Conservation (phyloP, 1,284 basidiomycete species). For the Microbotryum scabiosae region DNA sequence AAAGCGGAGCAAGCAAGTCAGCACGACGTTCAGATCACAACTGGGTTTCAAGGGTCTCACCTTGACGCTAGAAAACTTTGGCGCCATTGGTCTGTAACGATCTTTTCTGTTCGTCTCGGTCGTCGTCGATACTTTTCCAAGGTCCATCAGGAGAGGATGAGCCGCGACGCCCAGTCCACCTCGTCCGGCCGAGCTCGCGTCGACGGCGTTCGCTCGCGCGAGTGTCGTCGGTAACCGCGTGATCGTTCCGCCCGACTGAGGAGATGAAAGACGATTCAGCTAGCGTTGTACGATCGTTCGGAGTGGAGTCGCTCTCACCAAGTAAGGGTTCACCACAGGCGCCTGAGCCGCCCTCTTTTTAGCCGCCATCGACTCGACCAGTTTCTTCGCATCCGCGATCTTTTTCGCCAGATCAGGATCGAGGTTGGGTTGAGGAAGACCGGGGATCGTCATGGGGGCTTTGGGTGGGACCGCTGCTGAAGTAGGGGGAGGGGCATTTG, state of each 20-base stretch:
- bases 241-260: background rate
- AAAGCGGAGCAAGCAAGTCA: background rate
- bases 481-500: background rate
- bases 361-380: slow-evolving; percentile 33
- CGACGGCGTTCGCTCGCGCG: slow-evolving; percentile 27
- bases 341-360: slow-evolving; percentile 19
- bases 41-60: slow-evolving; percentile 40
- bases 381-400: slow-evolving; percentile 35
- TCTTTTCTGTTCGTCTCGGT: slow-evolving; percentile 57
- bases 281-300: slow-evolving; percentile 1
- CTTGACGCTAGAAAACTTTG: slow-evolving; percentile 90
- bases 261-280: background rate
- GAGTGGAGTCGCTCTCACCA: slow-evolving; percentile 45
- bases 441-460: slow-evolving; percentile 8
- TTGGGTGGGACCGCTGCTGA: background rate
- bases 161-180: slow-evolving; percentile 80
- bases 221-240: slow-evolving; percentile 8
- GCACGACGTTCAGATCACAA: background rate
- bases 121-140: too few species aligned
- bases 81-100: slow-evolving; percentile 90
- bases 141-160: slow-evolving; percentile 71
- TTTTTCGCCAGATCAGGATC: slow-evolving; percentile 27
- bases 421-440: slow-evolving; percentile 8
- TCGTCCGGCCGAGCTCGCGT: slow-evolving; percentile 54
- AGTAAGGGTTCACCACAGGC: slow-evolving; percentile 56